Evolutionary conservation across 305 asterid genomes (phyloP), one percentile per base, ranked within the genome.

Genomic region (Galium porrigens): DNA sequence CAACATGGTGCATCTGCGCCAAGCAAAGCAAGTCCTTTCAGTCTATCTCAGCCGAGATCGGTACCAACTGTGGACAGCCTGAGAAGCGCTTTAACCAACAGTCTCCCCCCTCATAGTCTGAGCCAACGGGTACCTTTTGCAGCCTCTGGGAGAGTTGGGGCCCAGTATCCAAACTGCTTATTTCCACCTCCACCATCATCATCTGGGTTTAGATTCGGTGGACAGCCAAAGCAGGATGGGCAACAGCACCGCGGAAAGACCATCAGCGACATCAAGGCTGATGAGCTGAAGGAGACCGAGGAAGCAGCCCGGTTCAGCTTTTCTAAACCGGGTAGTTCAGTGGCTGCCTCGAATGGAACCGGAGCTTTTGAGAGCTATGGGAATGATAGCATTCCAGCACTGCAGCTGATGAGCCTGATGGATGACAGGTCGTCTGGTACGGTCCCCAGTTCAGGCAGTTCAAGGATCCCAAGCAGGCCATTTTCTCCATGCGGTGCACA

Each of bases 381-480:
- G 10, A 85, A 87, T 12, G 92, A 85, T 32, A 76, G 84, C 17
- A 89, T 86, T 73, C 96, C 94, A 7, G 95, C 95, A 25, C 75
- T 89, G 94, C 94, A 85, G 66, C 68, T 91, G 78, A 80, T 89
- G 22, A 85, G 87, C 51, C 73, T 88, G 73, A 88, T 85, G 96
- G 84, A 91, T 69, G 86, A 68, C 48, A 63, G 82, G 41, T 72
- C 78, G 42, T 63, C 68, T 25, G 66, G 70, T 52, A 48, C 82
- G 5, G 62, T 86, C 5, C 76, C 70, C 67, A 63, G 76, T 63
- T 49, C 74, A 32, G 87, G 82, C 54, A 14, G 76, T 12, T 75
- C 73, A 63, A 76, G 58, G 65, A 67, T 69, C 77, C 73, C 63
- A 30, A 72, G 71, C 70, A 83, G 75, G 58, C 73, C 85, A n/a